Base-by-base conservation (phyloP, 805 yeast species). In the Pichia phayaonensis region DNA sequence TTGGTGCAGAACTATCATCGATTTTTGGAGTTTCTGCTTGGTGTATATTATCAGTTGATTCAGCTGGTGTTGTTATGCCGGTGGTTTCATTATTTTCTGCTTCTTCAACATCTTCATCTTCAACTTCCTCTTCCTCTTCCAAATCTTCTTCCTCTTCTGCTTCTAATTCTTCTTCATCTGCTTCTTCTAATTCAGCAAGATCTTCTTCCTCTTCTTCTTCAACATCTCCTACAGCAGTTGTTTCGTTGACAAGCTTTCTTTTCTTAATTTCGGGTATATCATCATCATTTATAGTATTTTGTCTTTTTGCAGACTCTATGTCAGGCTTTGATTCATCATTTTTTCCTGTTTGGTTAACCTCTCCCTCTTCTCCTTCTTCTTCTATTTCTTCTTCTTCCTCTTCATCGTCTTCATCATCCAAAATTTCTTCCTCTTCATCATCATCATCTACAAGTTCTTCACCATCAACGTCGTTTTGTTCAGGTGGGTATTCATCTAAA, bases 401-500 rank as follows among this genome's bases (percentile, higher is more conserved):
- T 8, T 66, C 74, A 6, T 66, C 74, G 0, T 62, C 76, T 6
- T 61, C 76, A 10, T 56, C 76, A 2, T 61, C 76, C 1, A 59
- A 72, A 8, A 61, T 72, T 2, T 65, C 79, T 23, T 63, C 75
- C 6, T 64, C 79, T 3, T 61, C 75, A 5, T 67, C 77, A 5
- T 67, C 77, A 15, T 62, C 75, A 3, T 75, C 85, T 2, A 79
- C 86, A 4, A 79, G 80, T n/a, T 66, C 77, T 43, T 69, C 78
- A 24, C 72, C 77, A n/a, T 80, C 86, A 15, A 77, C 85, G 10
- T 79, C 88, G 2, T 74, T 83, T 59, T 84, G 88, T 56, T 84
- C 89, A 2, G 94, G 94, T 13, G 92, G 95, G 58, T 78, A 85
- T 47, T 82, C 81, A 47, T 86, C 89, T 6, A 73, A 73, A 34